phyloP scores from a whole-genome alignment of 495 filamentous ascomycete species.

The Aeminium ludgeri region DNA sequence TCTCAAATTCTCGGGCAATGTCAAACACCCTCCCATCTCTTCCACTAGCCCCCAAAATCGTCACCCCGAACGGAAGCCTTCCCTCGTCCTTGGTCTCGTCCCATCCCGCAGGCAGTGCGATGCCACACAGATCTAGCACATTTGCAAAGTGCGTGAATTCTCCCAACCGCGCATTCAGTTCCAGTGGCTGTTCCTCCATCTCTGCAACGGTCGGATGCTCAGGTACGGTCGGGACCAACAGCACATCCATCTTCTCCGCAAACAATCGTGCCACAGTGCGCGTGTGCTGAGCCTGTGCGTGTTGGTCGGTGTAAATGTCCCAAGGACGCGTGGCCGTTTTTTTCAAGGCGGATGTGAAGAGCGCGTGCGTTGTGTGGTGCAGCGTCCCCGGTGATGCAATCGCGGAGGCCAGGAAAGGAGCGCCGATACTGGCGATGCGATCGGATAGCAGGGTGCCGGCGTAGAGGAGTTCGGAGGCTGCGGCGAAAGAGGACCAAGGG shows the following conservation, averaged over 20 bases:
- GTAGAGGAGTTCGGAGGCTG: constrained; percentile 4
- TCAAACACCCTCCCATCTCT: constrained; percentile 40
- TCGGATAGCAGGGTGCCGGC: constrained; percentile 5
- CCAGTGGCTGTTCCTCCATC: constrained; percentile 38
- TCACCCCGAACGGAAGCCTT: constrained; percentile 45
- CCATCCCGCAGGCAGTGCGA: constrained; percentile 39
- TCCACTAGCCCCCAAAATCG: constrained; percentile 38
- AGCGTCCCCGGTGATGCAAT: not conserved
- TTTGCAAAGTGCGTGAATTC: constrained; percentile 49
- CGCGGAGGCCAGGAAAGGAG: constrained; percentile 1
- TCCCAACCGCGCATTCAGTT: constrained; percentile 38
- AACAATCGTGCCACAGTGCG: constrained; percentile 2
- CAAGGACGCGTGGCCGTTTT: not conserved
- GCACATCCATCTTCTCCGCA: constrained; percentile 32
- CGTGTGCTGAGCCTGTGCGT: constrained; percentile 3
- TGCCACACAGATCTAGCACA: constrained; percentile 46
- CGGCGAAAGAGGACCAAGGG: constrained; percentile 5
- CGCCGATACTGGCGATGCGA: constrained; percentile 7
- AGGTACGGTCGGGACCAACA: constrained; percentile 45
- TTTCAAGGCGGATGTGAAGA: constrained; percentile 1
- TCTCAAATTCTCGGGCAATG: constrained; percentile 37
- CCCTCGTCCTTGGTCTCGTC: constrained; percentile 24
- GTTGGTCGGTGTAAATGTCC: constrained; percentile 6
- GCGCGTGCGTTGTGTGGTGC: not conserved
- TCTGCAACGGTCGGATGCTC: constrained; percentile 41